A percentile compares a stretch with the other conserved stretches of the same genome.
Evolutionary conservation across 2,329 filamentous ascomycete genomes (phyloP).

Genomic region (Coniochaeta sp.): DNA sequence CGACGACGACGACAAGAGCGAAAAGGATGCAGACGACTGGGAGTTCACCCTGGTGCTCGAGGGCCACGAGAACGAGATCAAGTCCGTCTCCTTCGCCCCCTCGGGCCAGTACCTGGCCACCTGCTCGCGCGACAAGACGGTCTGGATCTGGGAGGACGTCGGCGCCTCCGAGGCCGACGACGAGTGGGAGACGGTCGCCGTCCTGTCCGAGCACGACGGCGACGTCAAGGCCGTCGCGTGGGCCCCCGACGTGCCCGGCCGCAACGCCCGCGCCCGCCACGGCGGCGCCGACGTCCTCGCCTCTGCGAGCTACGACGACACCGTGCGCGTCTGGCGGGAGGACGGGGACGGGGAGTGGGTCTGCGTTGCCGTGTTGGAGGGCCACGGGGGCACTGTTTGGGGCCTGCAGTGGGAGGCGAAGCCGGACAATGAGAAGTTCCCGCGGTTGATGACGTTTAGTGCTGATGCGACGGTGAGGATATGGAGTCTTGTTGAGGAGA

Average conservation of each 20-base stretch:
- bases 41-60: constrained; percentile 87
- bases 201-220: constrained; percentile 87
- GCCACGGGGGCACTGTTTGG: constrained; percentile 86
- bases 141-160: constrained; percentile 99
- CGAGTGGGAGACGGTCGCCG: constrained; percentile 94
- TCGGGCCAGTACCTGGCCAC: constrained; percentile 77
- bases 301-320: constrained; percentile 91
- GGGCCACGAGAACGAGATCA: constrained; percentile 91
- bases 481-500: constrained; percentile 61
- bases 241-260: constrained; percentile 63
- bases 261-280: constrained; percentile 30
- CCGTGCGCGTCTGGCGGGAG: constrained; percentile 80
- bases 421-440: constrained; percentile 31
- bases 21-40: constrained; percentile 47
- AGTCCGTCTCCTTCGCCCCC: constrained; percentile 67
- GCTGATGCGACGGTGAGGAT: constrained; percentile 75
- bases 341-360: constrained; percentile 88
- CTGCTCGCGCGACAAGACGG: constrained; percentile 84
- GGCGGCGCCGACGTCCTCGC: constrained; percentile 66
- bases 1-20: not conserved
- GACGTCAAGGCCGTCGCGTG: constrained; percentile 93
- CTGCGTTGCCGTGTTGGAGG: constrained; percentile 73
- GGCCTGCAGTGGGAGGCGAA: constrained; percentile 63
- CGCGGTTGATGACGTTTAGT: constrained; percentile 71
- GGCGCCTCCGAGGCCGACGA: constrained; percentile 67